Conservation (phyloP, 352 stramenopile species). For the Globisporangium okanoganense region DNA sequence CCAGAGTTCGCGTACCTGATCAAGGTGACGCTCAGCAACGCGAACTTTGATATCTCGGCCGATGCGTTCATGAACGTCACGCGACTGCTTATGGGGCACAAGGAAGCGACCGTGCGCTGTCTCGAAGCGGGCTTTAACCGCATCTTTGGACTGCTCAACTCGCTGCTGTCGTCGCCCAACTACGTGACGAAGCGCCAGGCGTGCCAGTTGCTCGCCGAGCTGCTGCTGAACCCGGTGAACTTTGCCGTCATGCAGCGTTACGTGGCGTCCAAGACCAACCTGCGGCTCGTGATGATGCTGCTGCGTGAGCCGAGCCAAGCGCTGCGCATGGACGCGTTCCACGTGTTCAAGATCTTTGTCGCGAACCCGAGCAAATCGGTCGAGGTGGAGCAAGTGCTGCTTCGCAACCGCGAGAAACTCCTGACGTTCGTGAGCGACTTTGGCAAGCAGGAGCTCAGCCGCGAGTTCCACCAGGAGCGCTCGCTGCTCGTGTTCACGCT, state of each 20-base stretch:
- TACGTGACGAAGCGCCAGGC: constrained; percentile 75
- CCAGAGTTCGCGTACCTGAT: constrained; percentile 64
- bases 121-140: constrained; percentile 60
- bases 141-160: constrained; percentile 66
- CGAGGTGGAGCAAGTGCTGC: constrained; percentile 68
- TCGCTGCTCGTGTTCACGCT: constrained; percentile 71
- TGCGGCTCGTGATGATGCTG: constrained; percentile 73
- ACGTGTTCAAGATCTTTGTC: constrained; percentile 89
- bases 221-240: constrained; percentile 73
- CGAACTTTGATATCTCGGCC: constrained; percentile 83
- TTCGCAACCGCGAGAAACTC: constrained; percentile 76
- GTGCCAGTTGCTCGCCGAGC: constrained; percentile 64
- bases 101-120: constrained; percentile 41
- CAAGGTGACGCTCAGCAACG: constrained; percentile 68
- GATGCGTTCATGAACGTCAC: constrained; percentile 81
- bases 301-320: constrained; percentile 72
- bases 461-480: constrained; percentile 73
- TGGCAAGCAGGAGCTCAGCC: constrained; percentile 63
- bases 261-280: constrained; percentile 59
- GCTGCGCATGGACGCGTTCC: constrained; percentile 78
- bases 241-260: constrained; percentile 80
- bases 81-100: constrained; percentile 62
- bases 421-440: constrained; percentile 74
- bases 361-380: constrained; percentile 79
- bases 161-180: constrained; percentile 54